Evolutionary conservation across 2,329 filamentous ascomycete species (phyloP).

Genomic region (Phyllosticta citrichinensis): DNA sequence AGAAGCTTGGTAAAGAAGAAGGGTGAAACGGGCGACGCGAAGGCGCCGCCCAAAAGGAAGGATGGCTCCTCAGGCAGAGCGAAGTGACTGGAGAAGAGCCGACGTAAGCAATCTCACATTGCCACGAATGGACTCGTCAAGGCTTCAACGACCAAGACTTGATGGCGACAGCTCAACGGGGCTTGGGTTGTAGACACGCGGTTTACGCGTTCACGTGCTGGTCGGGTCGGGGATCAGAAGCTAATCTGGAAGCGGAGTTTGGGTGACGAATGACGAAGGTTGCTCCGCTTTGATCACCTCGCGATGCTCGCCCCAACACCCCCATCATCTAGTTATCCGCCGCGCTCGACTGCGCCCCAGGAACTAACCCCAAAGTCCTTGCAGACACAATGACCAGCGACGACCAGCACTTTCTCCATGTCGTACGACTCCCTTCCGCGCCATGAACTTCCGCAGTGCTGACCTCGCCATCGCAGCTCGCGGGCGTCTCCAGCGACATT

Average conservation of each 20-base stretch:
- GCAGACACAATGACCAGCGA: conserved; percentile 57
- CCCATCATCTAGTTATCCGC: background rate
- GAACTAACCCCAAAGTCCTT: background rate
- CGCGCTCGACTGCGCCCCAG: background rate
- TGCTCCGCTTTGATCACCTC: background rate
- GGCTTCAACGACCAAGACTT: background rate
- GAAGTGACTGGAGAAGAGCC: background rate
- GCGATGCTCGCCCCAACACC: background rate
- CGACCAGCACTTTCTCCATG: conserved; percentile 67
- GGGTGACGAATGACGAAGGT: background rate
- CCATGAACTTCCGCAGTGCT: background rate
- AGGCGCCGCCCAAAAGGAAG: background rate
- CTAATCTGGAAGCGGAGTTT: background rate
- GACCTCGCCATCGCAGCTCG: conserved; percentile 33
- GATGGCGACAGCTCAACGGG: background rate
- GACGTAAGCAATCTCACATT: background rate
- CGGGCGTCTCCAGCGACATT: conserved; percentile 54
- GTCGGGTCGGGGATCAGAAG: background rate
- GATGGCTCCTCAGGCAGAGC: background rate
- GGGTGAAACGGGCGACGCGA: background rate
- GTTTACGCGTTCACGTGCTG: background rate
- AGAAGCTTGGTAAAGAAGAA: background rate
- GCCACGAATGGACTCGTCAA: background rate
- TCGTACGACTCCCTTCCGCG: conserved; percentile 44
- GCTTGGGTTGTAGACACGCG: background rate